A percentile compares a stretch with the other conserved stretches of the same genome.
Conservation (phyloP, 2,329 filamentous ascomycete genomes). For the Ophiocordyceps sinensis region DNA sequence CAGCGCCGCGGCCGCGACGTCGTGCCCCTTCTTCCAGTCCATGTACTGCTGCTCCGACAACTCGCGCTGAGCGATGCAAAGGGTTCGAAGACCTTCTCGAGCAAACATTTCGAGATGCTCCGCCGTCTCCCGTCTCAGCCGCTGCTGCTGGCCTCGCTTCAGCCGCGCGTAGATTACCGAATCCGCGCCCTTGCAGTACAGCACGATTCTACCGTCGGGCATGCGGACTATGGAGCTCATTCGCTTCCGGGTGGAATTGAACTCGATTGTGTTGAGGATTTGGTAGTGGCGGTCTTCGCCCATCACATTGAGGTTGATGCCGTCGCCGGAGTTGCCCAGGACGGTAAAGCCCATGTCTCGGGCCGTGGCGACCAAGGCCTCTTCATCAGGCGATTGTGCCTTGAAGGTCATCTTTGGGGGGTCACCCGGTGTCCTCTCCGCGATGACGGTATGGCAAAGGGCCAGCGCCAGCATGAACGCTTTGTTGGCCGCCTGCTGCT, state of each 20-base stretch:
- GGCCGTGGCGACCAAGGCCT: slow-evolving; percentile 84
- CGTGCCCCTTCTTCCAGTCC: slow-evolving; percentile 74
- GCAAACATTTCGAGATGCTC: slow-evolving; percentile 97
- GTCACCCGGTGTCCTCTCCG: slow-evolving; percentile 80
- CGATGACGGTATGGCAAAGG: slow-evolving; percentile 93
- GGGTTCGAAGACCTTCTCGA: slow-evolving; percentile 80
- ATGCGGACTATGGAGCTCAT: slow-evolving; percentile 97
- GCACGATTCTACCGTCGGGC: slow-evolving; percentile 76
- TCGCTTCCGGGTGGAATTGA: slow-evolving; percentile 90
- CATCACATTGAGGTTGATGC: slow-evolving; percentile 73
- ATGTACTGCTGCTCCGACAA: slow-evolving; percentile 72
- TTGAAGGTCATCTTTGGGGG: slow-evolving; percentile 87
- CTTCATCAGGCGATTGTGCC: slow-evolving; percentile 93
- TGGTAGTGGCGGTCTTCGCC: slow-evolving; percentile 75
- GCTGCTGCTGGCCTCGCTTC: slow-evolving; percentile 68
- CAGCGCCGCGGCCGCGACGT: slow-evolving; percentile 71
- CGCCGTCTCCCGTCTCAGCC: slow-evolving; percentile 70
- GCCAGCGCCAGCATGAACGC: slow-evolving; percentile 91
- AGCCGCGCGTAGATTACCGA: slow-evolving; percentile 93
- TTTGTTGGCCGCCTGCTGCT: slow-evolving; percentile 65
- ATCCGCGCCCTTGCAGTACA: slow-evolving; percentile 96
- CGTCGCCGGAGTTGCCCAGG: slow-evolving; percentile 63
- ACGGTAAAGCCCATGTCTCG: slow-evolving; percentile 93
- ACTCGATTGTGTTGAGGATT: slow-evolving; percentile 89
- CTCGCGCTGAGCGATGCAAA: slow-evolving; percentile 80